A percentile compares a stretch with the other conserved stretches of the same genome.
Evolutionary conservation across 768 basidiomycete species (phyloP).

Genomic region (Collybia sordida): DNA sequence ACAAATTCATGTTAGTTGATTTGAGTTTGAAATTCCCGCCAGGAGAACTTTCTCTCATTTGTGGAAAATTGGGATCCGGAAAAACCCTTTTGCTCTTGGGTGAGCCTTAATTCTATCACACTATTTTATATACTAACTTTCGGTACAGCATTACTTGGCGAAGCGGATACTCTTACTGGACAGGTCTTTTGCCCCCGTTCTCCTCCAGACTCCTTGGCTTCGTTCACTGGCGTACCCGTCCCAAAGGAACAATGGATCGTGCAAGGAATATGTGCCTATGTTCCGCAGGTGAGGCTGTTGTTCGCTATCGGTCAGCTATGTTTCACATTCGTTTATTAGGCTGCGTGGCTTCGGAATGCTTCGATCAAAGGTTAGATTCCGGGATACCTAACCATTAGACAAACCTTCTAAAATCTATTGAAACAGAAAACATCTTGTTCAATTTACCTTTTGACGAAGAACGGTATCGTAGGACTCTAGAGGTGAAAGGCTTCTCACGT

Average conservation of each 20-base stretch:
- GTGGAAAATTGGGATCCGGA: slow-evolving; percentile 87
- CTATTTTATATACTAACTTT: slow-evolving; percentile 8
- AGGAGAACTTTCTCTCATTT: slow-evolving; percentile 81
- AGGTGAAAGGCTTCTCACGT: slow-evolving; percentile 46
- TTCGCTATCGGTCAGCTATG: slow-evolving; percentile 18
- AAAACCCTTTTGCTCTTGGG: slow-evolving; percentile 81
- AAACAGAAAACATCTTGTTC: slow-evolving; percentile 63
- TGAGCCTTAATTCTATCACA: slow-evolving; percentile 17
- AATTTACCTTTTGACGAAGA: slow-evolving; percentile 66
- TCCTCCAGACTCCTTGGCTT: slow-evolving; percentile 73
- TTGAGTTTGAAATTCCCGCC: slow-evolving; percentile 74
- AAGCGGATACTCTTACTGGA: slow-evolving; percentile 81
- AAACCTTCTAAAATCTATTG: slow-evolving; percentile 8
- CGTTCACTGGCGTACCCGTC: slow-evolving; percentile 42
- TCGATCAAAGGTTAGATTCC: slow-evolving; percentile 46
- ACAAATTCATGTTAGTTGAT: slow-evolving; percentile 79
- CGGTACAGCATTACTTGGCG: slow-evolving; percentile 70
- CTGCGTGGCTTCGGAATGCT: slow-evolving; percentile 73
- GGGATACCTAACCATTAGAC: not conserved
- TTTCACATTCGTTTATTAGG: slow-evolving; percentile 17
- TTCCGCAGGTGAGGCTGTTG: slow-evolving; percentile 60
- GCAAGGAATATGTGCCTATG: slow-evolving; percentile 79
- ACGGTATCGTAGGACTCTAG: slow-evolving; percentile 75
- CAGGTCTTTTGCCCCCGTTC: slow-evolving; percentile 84
- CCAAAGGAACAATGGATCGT: slow-evolving; percentile 73